phyloP scores from a whole-genome alignment of 441 rosid genomes.

The Croton setiger region DNA sequence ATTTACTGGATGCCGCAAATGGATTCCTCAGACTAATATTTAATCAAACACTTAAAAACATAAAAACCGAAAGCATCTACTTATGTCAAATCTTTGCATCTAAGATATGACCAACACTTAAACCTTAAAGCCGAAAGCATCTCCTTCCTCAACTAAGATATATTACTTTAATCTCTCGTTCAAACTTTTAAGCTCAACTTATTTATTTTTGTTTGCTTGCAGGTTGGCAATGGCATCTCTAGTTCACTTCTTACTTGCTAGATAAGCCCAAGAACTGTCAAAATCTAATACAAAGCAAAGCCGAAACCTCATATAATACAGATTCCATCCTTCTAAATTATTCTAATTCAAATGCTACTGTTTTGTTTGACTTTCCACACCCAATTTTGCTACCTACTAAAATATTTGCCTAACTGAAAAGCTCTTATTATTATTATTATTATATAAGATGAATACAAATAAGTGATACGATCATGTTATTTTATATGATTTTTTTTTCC shows the following conservation, averaged over 20 bases:
- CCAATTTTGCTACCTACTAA: neutral
- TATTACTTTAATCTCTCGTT: neutral
- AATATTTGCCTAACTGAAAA: neutral
- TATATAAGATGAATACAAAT: neutral
- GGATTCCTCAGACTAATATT: neutral
- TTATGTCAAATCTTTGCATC: neutral
- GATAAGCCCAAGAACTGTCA: neutral
- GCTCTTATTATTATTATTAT: no score
- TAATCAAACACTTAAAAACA: neutral
- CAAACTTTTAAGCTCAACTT: neutral
- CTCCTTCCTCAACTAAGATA: no score
- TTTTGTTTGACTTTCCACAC: neutral
- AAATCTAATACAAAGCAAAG: neutral
- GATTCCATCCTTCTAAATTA: neutral
- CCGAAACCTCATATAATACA: neutral
- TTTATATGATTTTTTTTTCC: no score
- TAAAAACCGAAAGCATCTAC: conserved; percentile 8
- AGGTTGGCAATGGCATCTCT: conserved; percentile 7
- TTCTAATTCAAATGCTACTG: neutral
- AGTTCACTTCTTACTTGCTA: neutral
- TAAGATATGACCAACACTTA: neutral
- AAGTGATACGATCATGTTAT: neutral
- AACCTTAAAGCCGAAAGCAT: no score
- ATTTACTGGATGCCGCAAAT: conserved; percentile 5
- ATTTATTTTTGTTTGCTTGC: neutral